Base-by-base conservation (phyloP, 2,329 filamentous ascomycete species). In the Cladophialophora bantiana region DNA sequence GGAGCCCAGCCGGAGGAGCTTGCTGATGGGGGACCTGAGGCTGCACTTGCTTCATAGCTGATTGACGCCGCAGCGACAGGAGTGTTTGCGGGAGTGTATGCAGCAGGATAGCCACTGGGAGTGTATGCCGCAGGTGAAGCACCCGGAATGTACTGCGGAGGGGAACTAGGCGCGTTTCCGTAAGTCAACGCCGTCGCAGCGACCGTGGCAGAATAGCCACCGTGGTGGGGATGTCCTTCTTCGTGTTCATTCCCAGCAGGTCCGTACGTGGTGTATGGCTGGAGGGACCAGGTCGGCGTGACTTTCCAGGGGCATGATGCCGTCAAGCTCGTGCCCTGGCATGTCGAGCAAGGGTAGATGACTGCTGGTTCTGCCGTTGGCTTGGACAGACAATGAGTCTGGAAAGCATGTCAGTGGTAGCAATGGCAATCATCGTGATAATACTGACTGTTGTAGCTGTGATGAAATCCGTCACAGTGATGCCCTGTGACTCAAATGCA, bases 331-430 rank as follows among this genome's bases (percentile, higher is more conserved):
- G 53, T 55, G 18, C 32, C 53, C 35, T 55, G 53, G 53, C 53
- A 55, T 18, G 53, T 55, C 53, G 53, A 35, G 53, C 53, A 55
- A 18, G 53, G 53, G 32, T 55, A 55, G 18, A 55, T 35, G 32
- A 55, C 53, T 12, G 53, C 53, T 1, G 53, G 53, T 4, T 15
- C 32, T 3, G 35, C 53, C 2, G 53, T 55, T n/a, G 53, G 31
- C 4, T 38, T 35, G 9, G 53, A 55, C 9, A 6, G 31, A 26
- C 53, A 55, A 38, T 55, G 53, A 31, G 31, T 55, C 53, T 55
- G 45, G 45, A 5, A 26, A 26, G 4, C 45, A 55, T 55, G 31
- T 34, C 53, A 38, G 35, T 55, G 34, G 35, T 4, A 6, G 12
- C 13, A 20, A 31, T 15, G 48, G 10, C 45, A 12, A 12, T 42